phyloP scores from a whole-genome alignment of 2,329 filamentous ascomycete species.

The Epichloe gansuensis region DNA sequence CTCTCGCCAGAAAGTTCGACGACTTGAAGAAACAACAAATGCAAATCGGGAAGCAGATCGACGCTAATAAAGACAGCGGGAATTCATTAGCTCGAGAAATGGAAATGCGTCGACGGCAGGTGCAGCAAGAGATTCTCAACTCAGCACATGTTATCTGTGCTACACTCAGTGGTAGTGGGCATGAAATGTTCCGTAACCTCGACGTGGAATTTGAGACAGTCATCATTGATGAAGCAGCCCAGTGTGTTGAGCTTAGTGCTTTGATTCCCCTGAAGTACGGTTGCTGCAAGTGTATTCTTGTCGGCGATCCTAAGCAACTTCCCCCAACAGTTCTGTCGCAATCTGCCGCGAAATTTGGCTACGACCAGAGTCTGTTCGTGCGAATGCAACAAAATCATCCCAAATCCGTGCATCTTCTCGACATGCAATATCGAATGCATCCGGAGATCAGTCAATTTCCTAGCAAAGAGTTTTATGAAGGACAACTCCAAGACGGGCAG shows the following conservation, averaged over 20 bases:
- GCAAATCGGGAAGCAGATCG: constrained; percentile 66
- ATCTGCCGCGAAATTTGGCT: constrained; percentile 81
- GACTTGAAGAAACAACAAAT: constrained; percentile 63
- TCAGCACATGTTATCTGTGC: constrained; percentile 87
- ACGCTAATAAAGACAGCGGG: constrained; percentile 74
- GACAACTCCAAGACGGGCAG: constrained; percentile 69
- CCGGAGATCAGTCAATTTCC: constrained; percentile 90
- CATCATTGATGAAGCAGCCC: constrained; percentile 93
- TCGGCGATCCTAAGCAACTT: constrained; percentile 94
- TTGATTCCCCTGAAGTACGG: constrained; percentile 96
- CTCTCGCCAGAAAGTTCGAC: constrained; percentile 65
- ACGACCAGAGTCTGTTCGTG: constrained; percentile 96
- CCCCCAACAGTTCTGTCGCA: constrained; percentile 96
- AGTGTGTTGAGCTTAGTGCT: constrained; percentile 94
- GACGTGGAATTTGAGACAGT: constrained; percentile 97
- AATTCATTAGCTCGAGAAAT: constrained; percentile 70
- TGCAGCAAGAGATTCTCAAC: constrained; percentile 85
- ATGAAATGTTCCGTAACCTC: constrained; percentile 91
- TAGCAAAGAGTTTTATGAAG: constrained; percentile 84
- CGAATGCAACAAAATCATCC: constrained; percentile 93
- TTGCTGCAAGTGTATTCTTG: constrained; percentile 89
- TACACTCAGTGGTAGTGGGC: constrained; percentile 87
- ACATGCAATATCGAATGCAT: constrained; percentile 98
- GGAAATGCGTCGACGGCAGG: constrained; percentile 69
- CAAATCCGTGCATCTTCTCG: constrained; percentile 80